phyloP scores from a whole-genome alignment of 2,329 filamentous ascomycete species.

The Diplocarpon mali region DNA sequence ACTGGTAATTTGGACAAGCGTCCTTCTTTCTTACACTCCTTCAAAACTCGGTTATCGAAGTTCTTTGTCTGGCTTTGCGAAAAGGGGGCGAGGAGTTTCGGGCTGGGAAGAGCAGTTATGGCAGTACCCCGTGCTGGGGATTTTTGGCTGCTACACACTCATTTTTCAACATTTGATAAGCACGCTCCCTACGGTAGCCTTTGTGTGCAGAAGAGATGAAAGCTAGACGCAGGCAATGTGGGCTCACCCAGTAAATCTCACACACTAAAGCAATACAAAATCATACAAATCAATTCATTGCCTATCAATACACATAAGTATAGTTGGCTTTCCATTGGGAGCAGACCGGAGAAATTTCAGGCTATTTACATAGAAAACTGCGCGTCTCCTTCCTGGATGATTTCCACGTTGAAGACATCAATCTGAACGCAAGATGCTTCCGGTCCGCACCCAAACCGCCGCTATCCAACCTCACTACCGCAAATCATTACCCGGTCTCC shows the following conservation, averaged over 20 bases:
- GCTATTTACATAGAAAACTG: no score
- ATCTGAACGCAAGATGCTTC: no score
- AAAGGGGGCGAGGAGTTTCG: conserved; percentile 12
- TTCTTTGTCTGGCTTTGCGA: conserved; percentile 9
- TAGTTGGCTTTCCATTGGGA: no score
- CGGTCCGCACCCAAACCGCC: no score
- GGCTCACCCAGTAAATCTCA: conserved; percentile 1
- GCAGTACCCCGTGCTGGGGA: conserved; percentile 2
- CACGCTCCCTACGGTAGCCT: conserved; percentile 12
- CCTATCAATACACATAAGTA: no score
- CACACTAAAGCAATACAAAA: background rate
- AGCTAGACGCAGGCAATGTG: background rate
- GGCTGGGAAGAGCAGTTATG: conserved; percentile 1
- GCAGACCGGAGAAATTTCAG: no score
- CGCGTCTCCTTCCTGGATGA: no score
- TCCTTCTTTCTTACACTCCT: conserved; percentile 20
- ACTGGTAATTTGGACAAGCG: conserved; percentile 12
- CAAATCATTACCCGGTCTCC: no score
- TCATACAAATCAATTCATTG: no score
- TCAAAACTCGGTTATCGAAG: conserved; percentile 8
- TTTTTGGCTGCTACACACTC: conserved; percentile 9
- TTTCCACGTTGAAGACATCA: no score
- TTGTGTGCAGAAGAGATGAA: background rate
- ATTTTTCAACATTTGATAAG: background rate
- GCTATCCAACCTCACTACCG: no score